Evolutionary conservation across 2,329 filamentous ascomycete species (phyloP).

Genomic region (Grosmannia clavigera): DNA sequence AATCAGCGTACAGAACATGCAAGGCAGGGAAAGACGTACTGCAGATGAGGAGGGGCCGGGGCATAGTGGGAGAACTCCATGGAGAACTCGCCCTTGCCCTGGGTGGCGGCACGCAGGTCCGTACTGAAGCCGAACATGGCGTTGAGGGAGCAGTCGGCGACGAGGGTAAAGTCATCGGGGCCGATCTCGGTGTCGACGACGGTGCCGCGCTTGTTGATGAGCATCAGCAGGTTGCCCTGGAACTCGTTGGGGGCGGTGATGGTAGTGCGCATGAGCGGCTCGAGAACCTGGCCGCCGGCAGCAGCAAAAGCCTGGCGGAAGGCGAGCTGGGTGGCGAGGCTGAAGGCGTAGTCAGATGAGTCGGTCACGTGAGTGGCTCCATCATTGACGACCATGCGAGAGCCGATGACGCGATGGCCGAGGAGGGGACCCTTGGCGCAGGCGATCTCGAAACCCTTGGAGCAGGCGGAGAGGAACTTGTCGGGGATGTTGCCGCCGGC

Average conservation of each 20-base stretch:
- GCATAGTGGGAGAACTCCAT: slow-evolving; percentile 99
- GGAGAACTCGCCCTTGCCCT: slow-evolving; percentile 95
- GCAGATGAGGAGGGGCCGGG: slow-evolving; percentile 73
- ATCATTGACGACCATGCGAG: slow-evolving; percentile 86
- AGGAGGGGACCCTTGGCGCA: slow-evolving; percentile 82
- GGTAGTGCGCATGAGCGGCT: slow-evolving; percentile 96
- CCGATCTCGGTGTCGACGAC: slow-evolving; percentile 95
- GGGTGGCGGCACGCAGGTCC: slow-evolving; percentile 81
- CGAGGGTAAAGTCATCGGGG: slow-evolving; percentile 83
- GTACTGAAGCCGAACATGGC: slow-evolving; percentile 96
- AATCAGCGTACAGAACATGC: not conserved
- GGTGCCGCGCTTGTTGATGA: slow-evolving; percentile 92
- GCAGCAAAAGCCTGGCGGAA: slow-evolving; percentile 88
- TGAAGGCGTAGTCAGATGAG: slow-evolving; percentile 94
- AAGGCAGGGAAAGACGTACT: slow-evolving; percentile 46
- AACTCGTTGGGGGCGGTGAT: slow-evolving; percentile 95
- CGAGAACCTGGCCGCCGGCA: slow-evolving; percentile 71
- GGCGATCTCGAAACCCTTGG: slow-evolving; percentile 80
- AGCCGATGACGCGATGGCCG: slow-evolving; percentile 83
- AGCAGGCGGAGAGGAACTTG: slow-evolving; percentile 88
- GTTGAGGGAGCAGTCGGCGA: slow-evolving; percentile 86
- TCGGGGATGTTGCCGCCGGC: slow-evolving; percentile 85
- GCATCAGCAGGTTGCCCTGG: slow-evolving; percentile 86
- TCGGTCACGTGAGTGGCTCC: slow-evolving; percentile 96
- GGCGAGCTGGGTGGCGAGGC: slow-evolving; percentile 84